Evolutionary conservation across 2,329 filamentous ascomycete species (phyloP).

Genomic region (Sarocladium brachiariae): DNA sequence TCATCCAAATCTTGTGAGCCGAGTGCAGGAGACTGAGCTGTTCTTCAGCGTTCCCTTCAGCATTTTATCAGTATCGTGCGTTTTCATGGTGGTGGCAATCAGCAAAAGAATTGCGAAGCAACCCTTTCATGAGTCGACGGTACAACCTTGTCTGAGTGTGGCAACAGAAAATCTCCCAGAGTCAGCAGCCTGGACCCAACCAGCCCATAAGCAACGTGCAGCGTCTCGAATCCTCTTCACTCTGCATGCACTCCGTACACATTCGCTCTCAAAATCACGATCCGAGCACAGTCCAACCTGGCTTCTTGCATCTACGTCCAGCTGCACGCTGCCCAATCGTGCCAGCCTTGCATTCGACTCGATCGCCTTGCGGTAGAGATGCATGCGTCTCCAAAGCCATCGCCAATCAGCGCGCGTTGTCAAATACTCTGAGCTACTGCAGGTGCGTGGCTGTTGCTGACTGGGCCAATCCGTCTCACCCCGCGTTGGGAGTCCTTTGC

Average conservation of each 20-base stretch:
- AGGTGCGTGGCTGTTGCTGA: not conserved
- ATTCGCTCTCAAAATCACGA: not conserved
- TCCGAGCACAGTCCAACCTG: not conserved
- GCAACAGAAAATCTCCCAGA: not conserved
- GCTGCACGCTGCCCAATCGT: constrained; percentile 1
- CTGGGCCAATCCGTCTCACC: constrained; percentile 1
- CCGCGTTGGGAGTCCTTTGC: not conserved
- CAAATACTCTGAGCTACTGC: not conserved
- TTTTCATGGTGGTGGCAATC: too few species aligned
- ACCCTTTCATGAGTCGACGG: not conserved
- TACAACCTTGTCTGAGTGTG: not conserved
- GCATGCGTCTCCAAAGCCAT: not conserved
- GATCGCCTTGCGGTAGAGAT: not conserved
- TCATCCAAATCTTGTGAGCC: too few species aligned
- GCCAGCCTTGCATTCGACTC: not conserved
- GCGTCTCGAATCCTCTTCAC: not conserved
- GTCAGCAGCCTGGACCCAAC: not conserved
- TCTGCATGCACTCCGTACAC: not conserved
- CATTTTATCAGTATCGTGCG: too few species aligned
- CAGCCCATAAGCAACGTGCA: not conserved
- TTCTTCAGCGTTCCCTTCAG: too few species aligned
- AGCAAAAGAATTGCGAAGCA: not conserved
- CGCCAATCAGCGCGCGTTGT: not conserved
- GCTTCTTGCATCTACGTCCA: not conserved
- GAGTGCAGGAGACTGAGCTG: too few species aligned